Evolutionary conservation across 2,329 filamentous ascomycete species (phyloP).

Genomic region (Arthrobotrys megalospora): DNA sequence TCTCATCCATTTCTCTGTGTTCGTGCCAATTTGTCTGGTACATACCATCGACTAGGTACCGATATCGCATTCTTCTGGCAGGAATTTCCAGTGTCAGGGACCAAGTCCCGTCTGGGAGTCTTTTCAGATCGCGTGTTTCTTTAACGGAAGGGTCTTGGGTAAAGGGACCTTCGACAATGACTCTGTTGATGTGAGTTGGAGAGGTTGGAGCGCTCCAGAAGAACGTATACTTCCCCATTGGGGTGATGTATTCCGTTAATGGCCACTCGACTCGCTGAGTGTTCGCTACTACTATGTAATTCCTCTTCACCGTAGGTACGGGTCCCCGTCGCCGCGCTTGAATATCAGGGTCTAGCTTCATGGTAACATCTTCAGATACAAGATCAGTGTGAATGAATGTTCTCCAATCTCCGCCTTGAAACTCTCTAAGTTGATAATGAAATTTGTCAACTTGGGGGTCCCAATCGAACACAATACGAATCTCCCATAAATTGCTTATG

Average conservation of each 20-base stretch:
- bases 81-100: slow-evolving; percentile 2
- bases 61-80: not conserved
- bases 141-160: not conserved
- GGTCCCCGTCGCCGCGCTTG: not conserved
- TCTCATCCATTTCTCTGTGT: not conserved
- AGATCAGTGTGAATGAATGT: not conserved
- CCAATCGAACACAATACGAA: not conserved
- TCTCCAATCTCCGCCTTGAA: not conserved
- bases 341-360: not conserved
- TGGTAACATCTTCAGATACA: not conserved
- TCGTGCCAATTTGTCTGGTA: slow-evolving; percentile 20
- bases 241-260: not conserved
- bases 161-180: slow-evolving; percentile 2
- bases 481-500: slow-evolving; percentile 4
- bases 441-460: not conserved
- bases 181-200: not conserved
- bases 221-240: slow-evolving; percentile 14
- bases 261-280: not conserved
- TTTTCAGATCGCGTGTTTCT: not conserved
- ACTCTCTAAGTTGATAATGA: not conserved
- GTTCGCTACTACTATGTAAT: not conserved
- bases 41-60: slow-evolving; percentile 7
- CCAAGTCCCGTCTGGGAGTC: not conserved
- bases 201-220: slow-evolving; percentile 2
- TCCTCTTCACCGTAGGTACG: not conserved